Percentiles rank a stretch among this genome's conserved stretches.
These are phyloP conservation scores for Epichloe sylvatica DNA, from an alignment of 2,329 filamentous ascomycete genomes.

Conservation along the genomic window DNA sequence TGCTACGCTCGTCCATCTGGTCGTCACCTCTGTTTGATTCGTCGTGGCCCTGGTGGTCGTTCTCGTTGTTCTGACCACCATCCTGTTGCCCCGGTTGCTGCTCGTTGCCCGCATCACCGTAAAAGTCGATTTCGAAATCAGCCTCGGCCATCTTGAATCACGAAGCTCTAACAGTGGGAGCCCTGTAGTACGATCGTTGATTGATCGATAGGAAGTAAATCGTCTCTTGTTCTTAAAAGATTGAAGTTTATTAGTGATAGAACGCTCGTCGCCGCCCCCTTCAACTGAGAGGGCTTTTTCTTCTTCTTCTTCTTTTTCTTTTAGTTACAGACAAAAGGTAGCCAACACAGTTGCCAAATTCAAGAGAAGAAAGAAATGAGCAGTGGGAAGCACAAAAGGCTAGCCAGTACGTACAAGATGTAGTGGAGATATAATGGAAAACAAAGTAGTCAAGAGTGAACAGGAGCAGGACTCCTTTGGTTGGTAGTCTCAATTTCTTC, in stretches of 20 bases:
- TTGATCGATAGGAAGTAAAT: not conserved
- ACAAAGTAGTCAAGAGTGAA: conserved; percentile 4
- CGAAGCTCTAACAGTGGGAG: not conserved
- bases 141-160: conserved; percentile 47
- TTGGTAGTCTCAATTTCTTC: conserved; percentile 4
- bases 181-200: not conserved
- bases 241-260: conserved; percentile 2
- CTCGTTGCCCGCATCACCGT: conserved; percentile 43
- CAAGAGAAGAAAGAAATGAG: conserved; percentile 17
- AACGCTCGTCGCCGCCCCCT: not conserved
- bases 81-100: conserved; percentile 20
- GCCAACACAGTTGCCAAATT: conserved; percentile 3
- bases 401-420: conserved; percentile 40
- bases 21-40: conserved; percentile 27
- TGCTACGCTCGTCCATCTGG: conserved; percentile 15
- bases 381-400: conserved; percentile 25
- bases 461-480: conserved; percentile 2
- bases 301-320: not conserved
- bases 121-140: conserved; percentile 61
- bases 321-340: conserved; percentile 2
- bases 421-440: conserved; percentile 1
- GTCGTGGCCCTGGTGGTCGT: conserved; percentile 9
- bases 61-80: conserved; percentile 24
- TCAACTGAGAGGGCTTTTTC: not conserved
- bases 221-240: conserved; percentile 1